Percentiles rank a stretch among this genome's conserved stretches.
Conservation (phyloP, 2,329 filamentous ascomycete genomes). For the Bertia moriformis region DNA sequence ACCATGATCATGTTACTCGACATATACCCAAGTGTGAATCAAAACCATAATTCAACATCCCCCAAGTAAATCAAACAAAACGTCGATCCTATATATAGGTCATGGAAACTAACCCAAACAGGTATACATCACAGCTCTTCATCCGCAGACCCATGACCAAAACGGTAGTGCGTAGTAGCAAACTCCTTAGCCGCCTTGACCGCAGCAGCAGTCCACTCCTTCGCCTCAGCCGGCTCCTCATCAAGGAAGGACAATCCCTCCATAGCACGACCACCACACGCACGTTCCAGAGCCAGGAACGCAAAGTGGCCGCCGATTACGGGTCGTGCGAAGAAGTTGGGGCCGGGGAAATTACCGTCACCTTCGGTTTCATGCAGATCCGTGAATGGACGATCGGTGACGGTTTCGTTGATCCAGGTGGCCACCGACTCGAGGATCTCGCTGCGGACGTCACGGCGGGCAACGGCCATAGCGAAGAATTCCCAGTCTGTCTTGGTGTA, state of each 20-base stretch:
- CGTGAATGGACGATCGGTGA: slow-evolving; percentile 55
- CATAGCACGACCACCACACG: slow-evolving; percentile 35
- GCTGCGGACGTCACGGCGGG: slow-evolving; percentile 39
- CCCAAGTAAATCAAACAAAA: too few species aligned
- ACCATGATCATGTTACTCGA: too few species aligned
- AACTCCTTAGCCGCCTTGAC: not conserved
- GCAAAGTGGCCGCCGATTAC: slow-evolving; percentile 73
- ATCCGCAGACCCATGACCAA: too few species aligned
- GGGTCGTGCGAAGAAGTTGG: slow-evolving; percentile 63
- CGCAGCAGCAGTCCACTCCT: not conserved
- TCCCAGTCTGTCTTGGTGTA: slow-evolving; percentile 85
- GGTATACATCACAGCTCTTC: too few species aligned
- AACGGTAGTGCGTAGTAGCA: too few species aligned
- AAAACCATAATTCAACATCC: too few species aligned
- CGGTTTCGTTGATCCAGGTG: slow-evolving; percentile 61
- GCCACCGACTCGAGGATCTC: slow-evolving; percentile 58
- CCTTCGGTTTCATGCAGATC: slow-evolving; percentile 64
- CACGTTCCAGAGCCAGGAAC: slow-evolving; percentile 48
- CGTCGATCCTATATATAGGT: too few species aligned
- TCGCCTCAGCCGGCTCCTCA: slow-evolving; percentile 20
- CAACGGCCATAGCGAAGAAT: slow-evolving; percentile 68
- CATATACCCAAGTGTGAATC: too few species aligned
- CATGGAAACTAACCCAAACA: too few species aligned
- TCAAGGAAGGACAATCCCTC: slow-evolving; percentile 17
- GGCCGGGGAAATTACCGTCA: slow-evolving; percentile 48